Conservation (phyloP, 345 rosid species). For the Camelina sativa region DNA sequence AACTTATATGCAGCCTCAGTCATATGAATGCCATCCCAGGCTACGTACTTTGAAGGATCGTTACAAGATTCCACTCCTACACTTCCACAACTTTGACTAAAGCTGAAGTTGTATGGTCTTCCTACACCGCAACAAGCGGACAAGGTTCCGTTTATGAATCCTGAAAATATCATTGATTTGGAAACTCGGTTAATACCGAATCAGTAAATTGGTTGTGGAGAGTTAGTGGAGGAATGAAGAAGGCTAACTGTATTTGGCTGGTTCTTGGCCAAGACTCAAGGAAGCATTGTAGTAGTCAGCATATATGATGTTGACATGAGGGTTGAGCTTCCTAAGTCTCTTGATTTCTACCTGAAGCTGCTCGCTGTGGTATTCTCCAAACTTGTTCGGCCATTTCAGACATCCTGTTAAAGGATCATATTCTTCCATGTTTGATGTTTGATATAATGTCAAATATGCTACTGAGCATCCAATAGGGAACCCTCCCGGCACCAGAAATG, state of each 20-base stretch:
- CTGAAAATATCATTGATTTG: not conserved
- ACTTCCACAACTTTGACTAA: constrained; percentile 23
- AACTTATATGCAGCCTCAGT: constrained; percentile 37
- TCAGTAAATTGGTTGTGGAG: not conserved
- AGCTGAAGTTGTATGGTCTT: constrained; percentile 47
- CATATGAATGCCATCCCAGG: constrained; percentile 53
- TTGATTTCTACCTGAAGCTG: too few relatives aligned
- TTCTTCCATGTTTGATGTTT: too few relatives aligned
- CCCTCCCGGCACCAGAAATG: too few relatives aligned
- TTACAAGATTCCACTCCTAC: constrained; percentile 23
- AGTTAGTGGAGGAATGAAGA: too few relatives aligned
- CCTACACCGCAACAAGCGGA: constrained; percentile 48
- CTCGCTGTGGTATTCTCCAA: too few relatives aligned
- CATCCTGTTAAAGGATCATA: too few relatives aligned
- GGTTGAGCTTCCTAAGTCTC: too few relatives aligned
- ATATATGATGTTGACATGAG: too few relatives aligned
- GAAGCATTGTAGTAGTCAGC: not conserved
- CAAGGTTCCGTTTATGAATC: constrained; percentile 33
- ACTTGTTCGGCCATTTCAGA: too few relatives aligned
- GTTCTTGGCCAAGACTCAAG: not conserved
- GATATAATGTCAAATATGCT: too few relatives aligned
- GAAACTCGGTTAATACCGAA: not conserved
- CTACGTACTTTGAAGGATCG: constrained; percentile 46
- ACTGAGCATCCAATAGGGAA: too few relatives aligned
- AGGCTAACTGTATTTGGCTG: not conserved